Base-by-base conservation (phyloP, 2,329 filamentous ascomycete species). In the Colletotrichum abscissum region DNA sequence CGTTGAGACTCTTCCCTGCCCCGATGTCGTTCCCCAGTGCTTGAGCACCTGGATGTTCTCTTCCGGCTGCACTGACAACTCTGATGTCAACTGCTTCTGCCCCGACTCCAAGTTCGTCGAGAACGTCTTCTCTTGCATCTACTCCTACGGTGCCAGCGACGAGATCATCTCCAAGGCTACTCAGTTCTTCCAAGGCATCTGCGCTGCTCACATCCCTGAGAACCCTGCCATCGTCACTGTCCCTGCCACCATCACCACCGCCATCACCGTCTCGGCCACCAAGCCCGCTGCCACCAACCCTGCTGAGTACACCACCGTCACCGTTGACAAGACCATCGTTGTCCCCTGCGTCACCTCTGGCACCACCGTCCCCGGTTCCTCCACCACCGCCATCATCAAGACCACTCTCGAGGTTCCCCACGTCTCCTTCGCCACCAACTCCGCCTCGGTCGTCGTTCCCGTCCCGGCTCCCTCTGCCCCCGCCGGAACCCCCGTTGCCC, bases 101-200 rank as follows among this genome's bases (percentile, higher is more conserved):
- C 93, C 94, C 77, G 89, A 93, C 80, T 82, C 88, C 74, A 86
- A 90, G 68, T 96, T 97, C 84, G 93, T 95, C 80, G 87, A 91
- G 82, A 92, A 92, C 80, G 91, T 98, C 81, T 96, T 94, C 82
- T 86, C 89, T 75, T 98, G 96, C 85, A 88, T 98, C 78, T 91
- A 92, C 79, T 90, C 95, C 70, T 92, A 95, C 88, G 93, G 92
- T 76, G 88, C 88, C 73, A 88, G 88, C 72, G 88, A 92, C 74
- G 86, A 89, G 58, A 89, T 94, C 80, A 88, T 96, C 77, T 87
- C 90, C 67, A 85, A 91, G 78, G 94, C 95, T 74, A 88, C 97
- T 73, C 89, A 90, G 78, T 98, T 94, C 90, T 93, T 98, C 88
- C 92, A 95, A 83, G 95, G 95, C 82, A 94, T 98, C 84, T 98